Evolutionary conservation across 1,284 basidiomycete genomes (phyloP).

Genomic region (Prillingera fragicola): DNA sequence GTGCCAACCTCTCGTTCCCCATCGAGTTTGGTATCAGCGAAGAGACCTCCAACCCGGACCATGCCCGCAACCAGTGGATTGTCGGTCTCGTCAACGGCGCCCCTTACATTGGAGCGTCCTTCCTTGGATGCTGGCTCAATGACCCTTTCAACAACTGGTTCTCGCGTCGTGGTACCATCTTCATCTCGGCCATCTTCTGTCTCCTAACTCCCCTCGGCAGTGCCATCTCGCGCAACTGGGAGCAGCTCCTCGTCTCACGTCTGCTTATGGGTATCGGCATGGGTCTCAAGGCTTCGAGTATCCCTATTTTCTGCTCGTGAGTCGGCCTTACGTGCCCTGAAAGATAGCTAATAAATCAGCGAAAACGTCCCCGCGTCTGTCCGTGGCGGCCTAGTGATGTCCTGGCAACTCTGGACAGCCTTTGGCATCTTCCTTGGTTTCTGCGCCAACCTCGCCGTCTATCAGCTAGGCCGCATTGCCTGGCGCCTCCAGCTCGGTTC

Average conservation of each 20-base stretch:
- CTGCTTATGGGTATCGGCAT: constrained; percentile 49
- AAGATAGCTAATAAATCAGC: no score
- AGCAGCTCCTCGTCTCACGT: constrained; percentile 48
- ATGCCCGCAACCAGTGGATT: constrained; percentile 59
- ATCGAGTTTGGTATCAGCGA: constrained; percentile 26
- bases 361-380: constrained; percentile 49
- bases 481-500: constrained; percentile 52
- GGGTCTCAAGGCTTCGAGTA: constrained; percentile 51
- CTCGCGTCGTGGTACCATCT: constrained; percentile 46
- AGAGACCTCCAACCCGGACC: constrained; percentile 54
- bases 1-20: constrained; percentile 31
- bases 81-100: constrained; percentile 68
- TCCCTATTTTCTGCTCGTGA: constrained; percentile 45
- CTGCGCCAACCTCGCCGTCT: constrained; percentile 27
- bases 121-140: constrained; percentile 58
- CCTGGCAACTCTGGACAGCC: constrained; percentile 49
- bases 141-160: constrained; percentile 59
- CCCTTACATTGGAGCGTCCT: constrained; percentile 57
- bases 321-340: no score
- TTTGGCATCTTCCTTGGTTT: constrained; percentile 42
- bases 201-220: constrained; percentile 55
- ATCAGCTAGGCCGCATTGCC: constrained; percentile 26
- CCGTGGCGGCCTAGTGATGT: constrained; percentile 53
- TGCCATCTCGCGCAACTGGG: constrained; percentile 57
- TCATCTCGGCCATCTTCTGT: constrained; percentile 56